phyloP scores from a whole-genome alignment of 768 basidiomycete genomes.

The Lactarius akahatsu region DNA sequence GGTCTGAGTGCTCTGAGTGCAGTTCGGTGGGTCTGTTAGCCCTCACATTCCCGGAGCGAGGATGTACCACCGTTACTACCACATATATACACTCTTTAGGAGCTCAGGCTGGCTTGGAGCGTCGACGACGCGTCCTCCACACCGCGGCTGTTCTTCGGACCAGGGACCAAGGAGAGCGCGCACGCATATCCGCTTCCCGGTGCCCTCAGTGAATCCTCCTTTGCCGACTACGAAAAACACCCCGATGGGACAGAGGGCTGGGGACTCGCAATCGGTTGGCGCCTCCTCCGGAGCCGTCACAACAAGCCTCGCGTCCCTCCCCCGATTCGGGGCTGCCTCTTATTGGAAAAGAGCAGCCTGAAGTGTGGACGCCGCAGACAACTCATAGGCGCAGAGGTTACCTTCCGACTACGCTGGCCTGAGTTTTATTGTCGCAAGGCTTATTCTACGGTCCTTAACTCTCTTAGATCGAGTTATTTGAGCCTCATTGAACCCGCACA shows the following conservation, averaged over 20 bases:
- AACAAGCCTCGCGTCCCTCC: neutral
- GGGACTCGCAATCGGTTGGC: no score
- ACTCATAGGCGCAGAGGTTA: conserved; percentile 8
- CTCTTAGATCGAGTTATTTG: neutral
- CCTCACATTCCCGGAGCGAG: conserved; percentile 20
- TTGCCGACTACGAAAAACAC: neutral
- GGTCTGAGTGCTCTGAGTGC: conserved; percentile 7
- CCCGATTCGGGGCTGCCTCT: conserved; percentile 5
- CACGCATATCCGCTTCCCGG: neutral
- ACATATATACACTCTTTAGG: neutral
- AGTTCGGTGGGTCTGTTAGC: conserved; percentile 29
- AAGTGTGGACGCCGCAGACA: conserved; percentile 23
- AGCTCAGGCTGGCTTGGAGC: neutral
- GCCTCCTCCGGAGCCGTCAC: neutral
- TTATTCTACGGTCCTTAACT: neutral
- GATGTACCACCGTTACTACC: conserved; percentile 6
- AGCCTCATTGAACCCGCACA: neutral
- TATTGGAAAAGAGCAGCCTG: conserved; percentile 22
- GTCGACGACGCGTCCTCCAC: no score
- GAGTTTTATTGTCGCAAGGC: neutral
- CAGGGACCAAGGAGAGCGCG: conserved; percentile 26
- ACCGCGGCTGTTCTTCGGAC: conserved; percentile 27
- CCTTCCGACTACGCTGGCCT: neutral
- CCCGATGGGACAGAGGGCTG: neutral
- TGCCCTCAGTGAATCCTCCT: neutral